phyloP scores from a whole-genome alignment of 2,329 filamentous ascomycete species.

The Pestalotiopsis sp. region DNA sequence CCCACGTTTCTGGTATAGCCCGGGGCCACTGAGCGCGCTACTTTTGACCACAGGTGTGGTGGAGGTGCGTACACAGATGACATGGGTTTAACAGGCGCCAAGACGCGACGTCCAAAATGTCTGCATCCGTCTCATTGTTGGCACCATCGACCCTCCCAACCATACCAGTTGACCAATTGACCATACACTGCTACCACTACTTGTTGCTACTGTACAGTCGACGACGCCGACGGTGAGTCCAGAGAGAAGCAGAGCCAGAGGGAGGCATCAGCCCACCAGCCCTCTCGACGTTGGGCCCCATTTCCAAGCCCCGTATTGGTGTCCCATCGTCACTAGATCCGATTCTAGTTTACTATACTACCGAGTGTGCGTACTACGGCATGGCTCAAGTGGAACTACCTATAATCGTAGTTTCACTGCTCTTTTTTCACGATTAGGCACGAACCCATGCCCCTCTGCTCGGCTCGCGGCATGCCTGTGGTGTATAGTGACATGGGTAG shows the following conservation, averaged over 20 bases:
- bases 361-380: neutral
- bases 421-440: slow-evolving; percentile 3
- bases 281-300: slow-evolving; percentile 1
- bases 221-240: neutral
- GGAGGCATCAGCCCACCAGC: neutral
- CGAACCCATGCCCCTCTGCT: neutral
- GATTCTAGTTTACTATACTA: neutral
- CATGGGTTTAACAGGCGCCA: slow-evolving; percentile 10
- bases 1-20: slow-evolving; percentile 3
- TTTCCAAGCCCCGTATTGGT: neutral
- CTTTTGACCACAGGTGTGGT: slow-evolving; percentile 7
- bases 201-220: neutral
- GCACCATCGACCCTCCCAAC: slow-evolving; percentile 3
- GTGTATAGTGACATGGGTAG: neutral
- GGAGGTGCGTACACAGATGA: slow-evolving; percentile 9
- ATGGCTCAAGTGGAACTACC: neutral
- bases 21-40: neutral
- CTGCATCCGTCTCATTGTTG: neutral
- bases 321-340: slow-evolving; percentile 1
- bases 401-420: neutral
- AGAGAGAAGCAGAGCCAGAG: neutral
- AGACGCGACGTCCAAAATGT: neutral
- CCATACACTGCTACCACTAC: neutral
- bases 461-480: neutral
- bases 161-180: neutral